Conservation (phyloP, 768 basidiomycete species). For the Lactarius hengduanensis region DNA sequence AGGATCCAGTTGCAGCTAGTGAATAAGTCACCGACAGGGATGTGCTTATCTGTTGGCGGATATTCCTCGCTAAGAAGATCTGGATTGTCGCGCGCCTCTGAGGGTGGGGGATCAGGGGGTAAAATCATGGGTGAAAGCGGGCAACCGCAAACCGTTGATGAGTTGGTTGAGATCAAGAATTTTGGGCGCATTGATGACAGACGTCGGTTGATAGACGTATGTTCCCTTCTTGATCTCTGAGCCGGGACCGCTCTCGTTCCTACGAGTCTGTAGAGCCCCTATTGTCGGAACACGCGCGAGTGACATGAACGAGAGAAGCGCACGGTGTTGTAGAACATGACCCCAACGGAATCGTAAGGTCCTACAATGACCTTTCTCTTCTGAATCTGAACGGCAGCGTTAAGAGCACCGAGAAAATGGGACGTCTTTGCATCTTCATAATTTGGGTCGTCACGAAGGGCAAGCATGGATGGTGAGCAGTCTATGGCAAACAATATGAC, state of each 20-base stretch:
- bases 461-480: slow-evolving; percentile 87
- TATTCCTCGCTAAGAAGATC: slow-evolving; percentile 56
- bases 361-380: slow-evolving; percentile 88
- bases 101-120: slow-evolving; percentile 19
- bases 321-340: slow-evolving; percentile 92
- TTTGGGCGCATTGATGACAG: slow-evolving; percentile 73
- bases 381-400: slow-evolving; percentile 82
- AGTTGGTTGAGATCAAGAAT: slow-evolving; percentile 78
- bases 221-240: slow-evolving; percentile 69
- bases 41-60: slow-evolving; percentile 56
- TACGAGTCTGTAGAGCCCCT: slow-evolving; percentile 34
- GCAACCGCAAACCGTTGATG: slow-evolving; percentile 59
- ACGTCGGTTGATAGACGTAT: slow-evolving; percentile 73
- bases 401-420: slow-evolving; percentile 74
- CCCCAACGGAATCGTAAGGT: slow-evolving; percentile 87
- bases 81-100: slow-evolving; percentile 68
- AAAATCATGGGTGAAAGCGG: neutral
- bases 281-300: neutral
- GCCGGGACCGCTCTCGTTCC: slow-evolving; percentile 39
- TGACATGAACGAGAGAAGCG: slow-evolving; percentile 33
- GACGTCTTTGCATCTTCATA: slow-evolving; percentile 69
- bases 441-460: slow-evolving; percentile 59
- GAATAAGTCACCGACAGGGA: slow-evolving; percentile 87
- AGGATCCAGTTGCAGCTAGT: slow-evolving; percentile 88
- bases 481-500: slow-evolving; percentile 96